Percentiles rank a stretch among this genome's conserved stretches.
These are phyloP conservation scores for Sisymbrium altissimum DNA, from an alignment of 345 rosid genomes.

Conservation along the genomic window DNA sequence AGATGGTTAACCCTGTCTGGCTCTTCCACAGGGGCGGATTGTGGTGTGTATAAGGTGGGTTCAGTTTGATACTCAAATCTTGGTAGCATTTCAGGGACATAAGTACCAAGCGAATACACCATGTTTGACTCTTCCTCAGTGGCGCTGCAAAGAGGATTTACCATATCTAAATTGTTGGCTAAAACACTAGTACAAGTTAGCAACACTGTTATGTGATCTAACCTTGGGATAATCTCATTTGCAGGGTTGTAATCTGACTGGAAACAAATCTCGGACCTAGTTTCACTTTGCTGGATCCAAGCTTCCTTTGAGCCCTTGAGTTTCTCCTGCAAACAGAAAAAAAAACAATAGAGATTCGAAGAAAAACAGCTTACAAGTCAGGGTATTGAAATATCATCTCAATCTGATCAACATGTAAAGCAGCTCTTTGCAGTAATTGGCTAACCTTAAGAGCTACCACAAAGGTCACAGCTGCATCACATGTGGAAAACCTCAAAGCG, in stretches of 20 bases:
- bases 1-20: conserved; percentile 19
- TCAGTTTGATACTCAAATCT: background rate
- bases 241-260: conserved; percentile 47
- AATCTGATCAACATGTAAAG: background rate
- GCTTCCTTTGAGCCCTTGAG: conserved; percentile 35
- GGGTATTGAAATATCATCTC: background rate
- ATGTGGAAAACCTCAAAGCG: conserved; percentile 57
- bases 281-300: conserved; percentile 35
- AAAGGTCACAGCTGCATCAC: conserved; percentile 54
- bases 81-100: background rate
- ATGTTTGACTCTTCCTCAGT: conserved; percentile 4
- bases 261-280: conserved; percentile 45
- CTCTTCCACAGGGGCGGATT: conserved; percentile 20
- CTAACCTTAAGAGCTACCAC: conserved; percentile 54
- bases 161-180: conserved; percentile 2
- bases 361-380: conserved; percentile 5
- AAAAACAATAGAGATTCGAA: conserved; percentile 9
- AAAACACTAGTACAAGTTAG: background rate
- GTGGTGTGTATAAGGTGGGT: background rate
- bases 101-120: background rate
- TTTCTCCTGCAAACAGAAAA: conserved; percentile 43
- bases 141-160: conserved; percentile 39
- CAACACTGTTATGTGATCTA: conserved; percentile 16
- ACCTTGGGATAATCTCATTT: conserved; percentile 41
- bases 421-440: conserved; percentile 5